phyloP scores from a whole-genome alignment of 495 filamentous ascomycete genomes.

The Neurospora sp. region DNA sequence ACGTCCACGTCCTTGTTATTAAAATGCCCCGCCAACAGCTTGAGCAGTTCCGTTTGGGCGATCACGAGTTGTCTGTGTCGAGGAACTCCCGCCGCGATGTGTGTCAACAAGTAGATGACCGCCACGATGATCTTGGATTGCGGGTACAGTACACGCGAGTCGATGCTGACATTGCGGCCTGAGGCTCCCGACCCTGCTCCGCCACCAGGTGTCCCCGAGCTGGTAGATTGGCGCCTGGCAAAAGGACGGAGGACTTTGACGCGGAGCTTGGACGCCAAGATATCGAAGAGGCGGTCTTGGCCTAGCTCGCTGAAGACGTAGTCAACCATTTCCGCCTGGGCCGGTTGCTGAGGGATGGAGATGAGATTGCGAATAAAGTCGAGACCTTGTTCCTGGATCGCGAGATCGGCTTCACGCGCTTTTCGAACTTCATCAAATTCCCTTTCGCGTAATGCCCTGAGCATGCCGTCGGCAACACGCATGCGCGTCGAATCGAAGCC shows the following conservation, averaged over 20 bases:
- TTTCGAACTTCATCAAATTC: constrained; percentile 47
- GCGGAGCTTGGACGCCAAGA: constrained; percentile 61
- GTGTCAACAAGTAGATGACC: constrained; percentile 66
- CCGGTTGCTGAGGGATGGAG: constrained; percentile 23
- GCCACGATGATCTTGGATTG: constrained; percentile 62
- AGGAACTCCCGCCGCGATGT: constrained; percentile 71
- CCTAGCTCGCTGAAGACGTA: constrained; percentile 68
- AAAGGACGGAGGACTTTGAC: constrained; percentile 41
- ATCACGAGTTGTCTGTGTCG: constrained; percentile 59
- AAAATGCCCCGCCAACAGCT: constrained; percentile 62
- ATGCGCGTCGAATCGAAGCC: constrained; percentile 14
- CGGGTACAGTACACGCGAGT: constrained; percentile 42
- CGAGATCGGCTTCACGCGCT: constrained; percentile 65
- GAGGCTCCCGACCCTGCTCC: background rate
- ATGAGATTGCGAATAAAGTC: constrained; percentile 86
- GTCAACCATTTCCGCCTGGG: constrained; percentile 64
- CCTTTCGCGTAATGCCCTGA: constrained; percentile 41
- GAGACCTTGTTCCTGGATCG: constrained; percentile 82
- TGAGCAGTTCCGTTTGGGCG: constrained; percentile 45
- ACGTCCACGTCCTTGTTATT: constrained; percentile 59
- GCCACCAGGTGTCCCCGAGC: background rate
- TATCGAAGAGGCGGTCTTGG: constrained; percentile 61
- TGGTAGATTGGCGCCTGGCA: constrained; percentile 16
- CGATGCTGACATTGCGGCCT: constrained; percentile 7
- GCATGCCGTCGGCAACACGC: constrained; percentile 37